phyloP scores from a whole-genome alignment of 163 green algal species.

The Botryococcus braunii region DNA sequence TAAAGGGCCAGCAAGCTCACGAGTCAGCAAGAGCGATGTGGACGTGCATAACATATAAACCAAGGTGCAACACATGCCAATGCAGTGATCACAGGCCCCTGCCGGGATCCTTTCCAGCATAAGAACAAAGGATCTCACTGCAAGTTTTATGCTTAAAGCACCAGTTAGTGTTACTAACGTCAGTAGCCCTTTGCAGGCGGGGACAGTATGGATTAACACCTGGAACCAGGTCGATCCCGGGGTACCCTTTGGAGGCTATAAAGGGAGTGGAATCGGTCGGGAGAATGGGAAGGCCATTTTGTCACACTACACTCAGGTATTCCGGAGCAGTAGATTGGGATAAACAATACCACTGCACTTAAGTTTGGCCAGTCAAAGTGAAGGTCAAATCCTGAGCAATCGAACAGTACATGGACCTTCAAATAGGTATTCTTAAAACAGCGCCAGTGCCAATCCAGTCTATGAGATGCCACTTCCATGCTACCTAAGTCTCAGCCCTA shows the following conservation, averaged over 20 bases:
- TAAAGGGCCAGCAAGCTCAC: too few relatives aligned
- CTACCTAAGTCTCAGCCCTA: too few relatives aligned
- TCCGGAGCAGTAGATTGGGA: background rate
- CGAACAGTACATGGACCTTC: background rate
- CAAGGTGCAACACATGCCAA: too few relatives aligned
- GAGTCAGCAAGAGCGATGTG: too few relatives aligned
- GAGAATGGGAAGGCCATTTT: slow-evolving; percentile 34
- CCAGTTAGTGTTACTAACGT: too few relatives aligned
- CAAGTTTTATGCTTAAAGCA: too few relatives aligned
- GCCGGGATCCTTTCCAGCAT: too few relatives aligned
- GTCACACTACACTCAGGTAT: slow-evolving; percentile 37
- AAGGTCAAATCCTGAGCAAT: background rate
- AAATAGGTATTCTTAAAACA: background rate
- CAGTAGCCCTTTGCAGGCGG: too few relatives aligned
- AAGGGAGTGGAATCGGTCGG: slow-evolving; percentile 37
- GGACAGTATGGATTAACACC: slow-evolving; percentile 54
- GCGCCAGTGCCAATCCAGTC: background rate
- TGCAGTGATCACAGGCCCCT: too few relatives aligned
- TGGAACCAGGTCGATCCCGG: slow-evolving; percentile 28
- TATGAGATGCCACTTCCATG: background rate
- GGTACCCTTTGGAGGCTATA: slow-evolving; percentile 45
- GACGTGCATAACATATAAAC: too few relatives aligned
- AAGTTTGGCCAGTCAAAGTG: background rate
- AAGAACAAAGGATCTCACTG: too few relatives aligned
- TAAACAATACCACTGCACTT: background rate